Percentiles rank a stretch among this genome's conserved stretches.
Evolutionary conservation across 2,329 filamentous ascomycete species (phyloP).

Genomic region (Penicillium sp.): DNA sequence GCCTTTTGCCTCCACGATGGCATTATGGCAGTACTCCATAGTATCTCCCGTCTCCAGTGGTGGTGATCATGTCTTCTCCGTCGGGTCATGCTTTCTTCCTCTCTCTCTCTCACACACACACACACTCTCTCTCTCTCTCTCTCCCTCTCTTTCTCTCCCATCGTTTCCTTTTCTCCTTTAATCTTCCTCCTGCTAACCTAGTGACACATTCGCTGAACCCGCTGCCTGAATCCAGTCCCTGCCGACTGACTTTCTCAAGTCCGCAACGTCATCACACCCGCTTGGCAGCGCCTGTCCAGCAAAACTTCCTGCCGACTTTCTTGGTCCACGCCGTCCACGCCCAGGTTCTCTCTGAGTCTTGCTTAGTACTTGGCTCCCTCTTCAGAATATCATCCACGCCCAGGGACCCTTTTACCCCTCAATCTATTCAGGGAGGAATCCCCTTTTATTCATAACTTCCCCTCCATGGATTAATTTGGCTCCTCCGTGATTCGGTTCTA

Average conservation of each 20-base stretch:
- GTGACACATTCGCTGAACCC: background rate
- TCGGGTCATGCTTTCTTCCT: background rate
- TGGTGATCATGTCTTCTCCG: background rate
- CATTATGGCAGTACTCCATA: background rate
- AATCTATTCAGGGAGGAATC: background rate
- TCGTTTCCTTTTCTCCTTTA: slow-evolving; percentile 9
- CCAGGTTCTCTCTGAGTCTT: background rate
- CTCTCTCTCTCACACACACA: too few relatives aligned
- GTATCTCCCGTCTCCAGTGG: background rate
- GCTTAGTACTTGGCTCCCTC: background rate
- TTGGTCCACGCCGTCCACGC: background rate
- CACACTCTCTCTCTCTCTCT: background rate
- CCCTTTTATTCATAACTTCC: slow-evolving; percentile 11
- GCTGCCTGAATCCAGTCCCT: slow-evolving; percentile 5
- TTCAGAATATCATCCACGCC: background rate
- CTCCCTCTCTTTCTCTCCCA: slow-evolving; percentile 12
- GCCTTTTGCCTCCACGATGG: slow-evolving; percentile 5
- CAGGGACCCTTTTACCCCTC: background rate
- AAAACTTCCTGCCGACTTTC: slow-evolving; percentile 11
- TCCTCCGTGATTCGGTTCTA: slow-evolving; percentile 11
- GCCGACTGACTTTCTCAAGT: slow-evolving; percentile 7
- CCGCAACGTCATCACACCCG: slow-evolving; percentile 24
- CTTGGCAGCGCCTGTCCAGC: slow-evolving; percentile 14
- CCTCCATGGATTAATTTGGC: slow-evolving; percentile 22
- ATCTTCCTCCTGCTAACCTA: background rate